Evolutionary conservation across 177 flowering plant species (phyloP).

Genomic region (Telopea speciosissima): DNA sequence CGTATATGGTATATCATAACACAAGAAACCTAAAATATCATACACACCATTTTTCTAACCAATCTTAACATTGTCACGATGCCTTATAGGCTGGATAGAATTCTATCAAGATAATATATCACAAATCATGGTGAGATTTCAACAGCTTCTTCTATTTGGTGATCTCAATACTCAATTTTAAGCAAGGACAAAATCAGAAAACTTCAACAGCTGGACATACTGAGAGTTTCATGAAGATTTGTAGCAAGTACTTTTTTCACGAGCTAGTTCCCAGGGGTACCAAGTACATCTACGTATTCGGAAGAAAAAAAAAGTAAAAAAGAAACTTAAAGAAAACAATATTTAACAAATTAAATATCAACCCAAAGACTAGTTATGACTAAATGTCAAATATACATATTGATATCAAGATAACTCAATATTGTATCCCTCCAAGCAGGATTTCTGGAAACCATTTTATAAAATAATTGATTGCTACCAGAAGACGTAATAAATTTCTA

Average conservation of each 20-base stretch:
- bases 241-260: neutral
- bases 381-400: neutral
- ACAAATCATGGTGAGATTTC: neutral
- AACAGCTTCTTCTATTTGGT: neutral
- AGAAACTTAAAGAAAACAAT: too few species aligned
- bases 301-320: too few species aligned
- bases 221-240: neutral
- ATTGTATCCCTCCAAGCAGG: neutral
- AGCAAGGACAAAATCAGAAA: neutral
- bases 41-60: neutral
- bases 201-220: neutral
- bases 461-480: too few species aligned
- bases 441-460: neutral
- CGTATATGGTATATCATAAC: too few species aligned
- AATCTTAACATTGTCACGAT: neutral
- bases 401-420: neutral
- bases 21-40: too few species aligned
- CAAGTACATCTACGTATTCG: neutral
- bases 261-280: neutral
- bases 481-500: too few species aligned
- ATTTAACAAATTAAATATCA: too few species aligned
- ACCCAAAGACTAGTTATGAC: neutral
- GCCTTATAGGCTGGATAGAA: neutral
- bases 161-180: neutral
- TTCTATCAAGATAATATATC: neutral